Conservation (phyloP, 139 green algal genomes). For the Chlamydomonas applanata region DNA sequence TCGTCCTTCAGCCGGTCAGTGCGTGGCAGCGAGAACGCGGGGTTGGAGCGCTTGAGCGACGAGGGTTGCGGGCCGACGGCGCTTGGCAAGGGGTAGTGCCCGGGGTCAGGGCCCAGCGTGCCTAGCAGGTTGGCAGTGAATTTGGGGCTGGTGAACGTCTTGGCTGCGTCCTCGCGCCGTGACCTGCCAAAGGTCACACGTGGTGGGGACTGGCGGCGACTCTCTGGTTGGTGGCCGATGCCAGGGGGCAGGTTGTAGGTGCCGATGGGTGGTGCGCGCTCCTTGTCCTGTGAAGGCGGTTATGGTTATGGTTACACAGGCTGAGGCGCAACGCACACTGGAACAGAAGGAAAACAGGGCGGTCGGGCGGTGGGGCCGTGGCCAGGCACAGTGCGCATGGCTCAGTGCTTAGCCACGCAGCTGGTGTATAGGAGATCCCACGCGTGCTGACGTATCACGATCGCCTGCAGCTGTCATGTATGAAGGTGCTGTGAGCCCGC, state of each 20-base stretch:
- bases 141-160: conserved; percentile 4
- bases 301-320: too few species aligned
- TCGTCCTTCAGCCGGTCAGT: conserved; percentile 25
- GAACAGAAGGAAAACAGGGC: too few species aligned
- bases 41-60: conserved; percentile 10
- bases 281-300: not conserved
- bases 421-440: too few species aligned
- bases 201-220: too few species aligned
- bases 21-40: conserved; percentile 13
- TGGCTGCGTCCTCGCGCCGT: conserved; percentile 1
- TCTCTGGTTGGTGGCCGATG: not conserved
- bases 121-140: conserved; percentile 9
- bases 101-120: conserved; percentile 19
- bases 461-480: not conserved
- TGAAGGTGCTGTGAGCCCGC: not conserved
- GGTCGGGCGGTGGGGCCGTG: not conserved
- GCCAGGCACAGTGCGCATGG: not conserved
- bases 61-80: conserved; percentile 11
- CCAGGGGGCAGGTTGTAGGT: not conserved
- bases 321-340: too few species aligned
- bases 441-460: too few species aligned
- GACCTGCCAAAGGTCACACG: conserved; percentile 6
- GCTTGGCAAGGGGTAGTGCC: conserved; percentile 9
- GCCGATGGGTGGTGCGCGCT: not conserved
- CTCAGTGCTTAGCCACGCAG: not conserved